Percentiles rank a stretch among this genome's conserved stretches.
These are phyloP conservation scores for Telopea speciosissima DNA, from an alignment of 177 flowering plant genomes.

Conservation along the genomic window DNA sequence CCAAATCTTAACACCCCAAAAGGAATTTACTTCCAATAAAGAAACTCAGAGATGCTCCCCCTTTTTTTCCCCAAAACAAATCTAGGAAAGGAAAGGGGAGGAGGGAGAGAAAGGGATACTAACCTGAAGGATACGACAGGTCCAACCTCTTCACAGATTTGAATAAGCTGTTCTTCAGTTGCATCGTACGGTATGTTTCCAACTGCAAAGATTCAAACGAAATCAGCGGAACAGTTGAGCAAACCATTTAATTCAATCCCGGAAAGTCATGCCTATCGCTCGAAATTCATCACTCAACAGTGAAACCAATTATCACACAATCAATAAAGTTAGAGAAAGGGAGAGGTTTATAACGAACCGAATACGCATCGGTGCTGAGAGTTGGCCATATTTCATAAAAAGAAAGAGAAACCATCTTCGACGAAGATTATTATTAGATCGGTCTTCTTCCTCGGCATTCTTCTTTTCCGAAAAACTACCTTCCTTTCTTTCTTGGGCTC, in stretches of 20 bases:
- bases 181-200: constrained; percentile 98
- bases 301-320: not conserved
- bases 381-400: not conserved
- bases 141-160: constrained; percentile 97
- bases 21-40: no score
- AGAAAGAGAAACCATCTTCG: not conserved
- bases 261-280: no score
- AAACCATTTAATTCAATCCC: not conserved
- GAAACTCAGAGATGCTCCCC: no score
- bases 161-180: constrained; percentile 86
- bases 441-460: constrained; percentile 29
- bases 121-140: constrained; percentile 97
- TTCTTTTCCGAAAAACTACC: not conserved
- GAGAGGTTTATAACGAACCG: not conserved
- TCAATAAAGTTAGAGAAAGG: not conserved
- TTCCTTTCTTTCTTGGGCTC: not conserved
- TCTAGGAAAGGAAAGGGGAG: no score
- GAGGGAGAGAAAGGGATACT: constrained; percentile 5
- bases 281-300: no score
- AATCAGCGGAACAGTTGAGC: not conserved
- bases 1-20: no score
- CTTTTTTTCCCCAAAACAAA: no score
- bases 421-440: not conserved
- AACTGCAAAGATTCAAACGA: constrained; percentile 38
- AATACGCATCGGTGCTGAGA: constrained; percentile 1